These are phyloP conservation scores for Metschnikowia drakensbergensis DNA, from an alignment of 805 yeast genomes.

Conservation along the genomic window DNA sequence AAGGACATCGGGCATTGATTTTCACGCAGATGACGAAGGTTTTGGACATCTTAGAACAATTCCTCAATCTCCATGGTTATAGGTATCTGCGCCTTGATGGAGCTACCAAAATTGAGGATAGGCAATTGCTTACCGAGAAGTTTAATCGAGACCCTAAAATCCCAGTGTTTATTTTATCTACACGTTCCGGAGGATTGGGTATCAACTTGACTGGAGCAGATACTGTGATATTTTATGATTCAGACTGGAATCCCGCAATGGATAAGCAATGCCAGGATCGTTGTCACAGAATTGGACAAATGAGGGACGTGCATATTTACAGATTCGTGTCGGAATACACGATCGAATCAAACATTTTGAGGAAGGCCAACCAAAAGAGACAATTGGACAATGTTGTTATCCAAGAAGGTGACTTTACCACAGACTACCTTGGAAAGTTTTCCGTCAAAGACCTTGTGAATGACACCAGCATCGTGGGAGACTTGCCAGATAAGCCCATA, in stretches of 20 bases:
- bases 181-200: constrained; percentile 98
- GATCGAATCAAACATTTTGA: constrained; percentile 89
- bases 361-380: constrained; percentile 91
- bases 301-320: constrained; percentile 95
- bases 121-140: constrained; percentile 89
- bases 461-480: constrained; percentile 40
- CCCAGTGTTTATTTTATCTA: constrained; percentile 87
- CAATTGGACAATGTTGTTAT: constrained; percentile 92
- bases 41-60: constrained; percentile 87
- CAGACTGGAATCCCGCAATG: constrained; percentile 99
- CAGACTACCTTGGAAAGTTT: constrained; percentile 87
- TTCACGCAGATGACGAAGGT: constrained; percentile 99
- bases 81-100: constrained; percentile 95
- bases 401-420: constrained; percentile 97
- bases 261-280: constrained; percentile 99
- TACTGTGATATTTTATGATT: constrained; percentile 95
- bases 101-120: constrained; percentile 93
- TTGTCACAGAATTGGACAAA: constrained; percentile 98
- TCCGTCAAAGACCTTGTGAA: constrained; percentile 85
- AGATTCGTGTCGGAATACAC: constrained; percentile 94
- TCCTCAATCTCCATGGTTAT: constrained; percentile 90
- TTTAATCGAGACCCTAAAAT: constrained; percentile 83
- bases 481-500: constrained; percentile 41
- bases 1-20: constrained; percentile 90
- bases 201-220: constrained; percentile 98